phyloP scores from a whole-genome alignment of 73 alveolate genomes.

The Paramecium octaurelia region DNA sequence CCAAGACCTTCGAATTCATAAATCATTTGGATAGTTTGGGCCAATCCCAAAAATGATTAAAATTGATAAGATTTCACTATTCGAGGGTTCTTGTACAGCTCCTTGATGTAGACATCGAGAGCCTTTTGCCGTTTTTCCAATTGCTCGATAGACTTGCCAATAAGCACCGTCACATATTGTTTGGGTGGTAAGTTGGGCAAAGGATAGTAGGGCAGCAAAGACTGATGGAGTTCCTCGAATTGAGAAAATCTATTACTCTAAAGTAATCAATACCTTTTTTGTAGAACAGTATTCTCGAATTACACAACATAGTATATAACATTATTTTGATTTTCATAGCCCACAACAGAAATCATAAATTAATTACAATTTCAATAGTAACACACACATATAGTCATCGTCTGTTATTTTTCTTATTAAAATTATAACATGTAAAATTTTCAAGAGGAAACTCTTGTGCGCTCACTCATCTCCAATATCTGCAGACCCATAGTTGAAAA shows the following conservation, averaged over 20 bases:
- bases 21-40: neutral
- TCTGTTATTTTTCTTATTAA: neutral
- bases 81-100: neutral
- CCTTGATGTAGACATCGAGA: neutral
- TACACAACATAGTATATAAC: neutral
- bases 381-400: neutral
- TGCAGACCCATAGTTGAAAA: neutral
- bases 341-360: slow-evolving; percentile 26
- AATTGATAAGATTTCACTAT: neutral
- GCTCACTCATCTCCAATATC: neutral
- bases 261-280: neutral
- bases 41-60: neutral
- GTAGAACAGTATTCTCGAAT: neutral
- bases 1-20: neutral
- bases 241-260: neutral
- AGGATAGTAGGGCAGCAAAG: neutral
- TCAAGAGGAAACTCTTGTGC: neutral
- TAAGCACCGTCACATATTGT: neutral
- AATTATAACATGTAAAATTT: neutral
- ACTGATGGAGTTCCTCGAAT: neutral
- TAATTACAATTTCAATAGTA: neutral
- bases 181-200: slow-evolving; percentile 10
- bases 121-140: neutral
- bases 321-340: neutral
- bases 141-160: neutral